A percentile compares a stretch with the other conserved stretches of the same genome.
Evolutionary conservation across 805 yeast genomes (phyloP).

Genomic region (Nakazawaea holstii): DNA sequence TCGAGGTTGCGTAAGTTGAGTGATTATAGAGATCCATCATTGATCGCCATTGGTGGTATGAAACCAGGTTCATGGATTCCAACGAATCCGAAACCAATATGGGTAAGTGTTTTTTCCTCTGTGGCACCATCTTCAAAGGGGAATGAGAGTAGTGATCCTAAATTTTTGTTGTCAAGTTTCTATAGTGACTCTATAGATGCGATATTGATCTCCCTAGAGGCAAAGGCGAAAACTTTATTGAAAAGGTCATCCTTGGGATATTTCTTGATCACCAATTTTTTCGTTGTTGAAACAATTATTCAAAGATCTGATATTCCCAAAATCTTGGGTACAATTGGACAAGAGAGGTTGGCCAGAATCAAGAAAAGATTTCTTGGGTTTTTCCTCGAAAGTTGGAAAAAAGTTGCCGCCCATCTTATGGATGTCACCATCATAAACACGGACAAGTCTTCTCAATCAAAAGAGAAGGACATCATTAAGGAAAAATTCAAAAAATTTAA

Average conservation of each 20-base stretch:
- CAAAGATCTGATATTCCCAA: constrained; percentile 51
- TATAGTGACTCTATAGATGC: constrained; percentile 77
- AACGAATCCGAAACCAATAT: constrained; percentile 43
- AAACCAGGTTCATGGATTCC: constrained; percentile 69
- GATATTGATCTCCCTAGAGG: constrained; percentile 58
- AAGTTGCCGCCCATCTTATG: constrained; percentile 68
- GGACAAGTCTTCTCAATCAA: constrained; percentile 32
- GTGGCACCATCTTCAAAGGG: constrained; percentile 34
- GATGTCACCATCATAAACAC: constrained; percentile 69
- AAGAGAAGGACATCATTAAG: constrained; percentile 76
- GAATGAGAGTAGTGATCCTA: constrained; percentile 33
- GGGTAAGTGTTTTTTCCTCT: constrained; percentile 44
- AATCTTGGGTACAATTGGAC: constrained; percentile 55
- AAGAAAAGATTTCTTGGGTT: constrained; percentile 68
- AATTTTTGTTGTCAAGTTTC: constrained; percentile 56
- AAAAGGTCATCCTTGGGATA: constrained; percentile 57
- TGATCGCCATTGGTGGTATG: constrained; percentile 42
- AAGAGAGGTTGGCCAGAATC: constrained; percentile 58
- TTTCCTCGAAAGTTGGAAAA: constrained; percentile 76
- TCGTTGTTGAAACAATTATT: constrained; percentile 68
- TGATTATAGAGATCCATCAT: constrained; percentile 52
- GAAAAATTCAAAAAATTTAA: constrained; percentile 83
- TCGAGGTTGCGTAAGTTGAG: constrained; percentile 61
- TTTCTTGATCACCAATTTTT: constrained; percentile 63
- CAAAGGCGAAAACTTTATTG: constrained; percentile 40